Conservation (phyloP, 1,284 basidiomycete genomes). For the Ceratobasidium theobromae region DNA sequence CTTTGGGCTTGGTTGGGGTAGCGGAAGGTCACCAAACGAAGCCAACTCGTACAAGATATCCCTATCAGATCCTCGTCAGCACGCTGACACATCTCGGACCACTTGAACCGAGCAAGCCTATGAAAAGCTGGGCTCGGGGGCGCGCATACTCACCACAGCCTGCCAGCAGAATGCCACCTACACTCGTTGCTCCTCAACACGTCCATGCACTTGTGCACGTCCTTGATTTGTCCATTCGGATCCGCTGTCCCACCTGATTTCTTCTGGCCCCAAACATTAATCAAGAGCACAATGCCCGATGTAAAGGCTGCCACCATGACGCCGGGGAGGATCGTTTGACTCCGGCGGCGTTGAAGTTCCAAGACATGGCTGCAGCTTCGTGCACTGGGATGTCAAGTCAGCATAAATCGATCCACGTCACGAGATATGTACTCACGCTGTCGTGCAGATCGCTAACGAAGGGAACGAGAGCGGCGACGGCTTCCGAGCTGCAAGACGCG, state of each 20-base stretch:
- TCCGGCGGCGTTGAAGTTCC: conserved; percentile 53
- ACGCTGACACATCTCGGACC: conserved; percentile 13
- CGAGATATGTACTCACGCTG: conserved; percentile 48
- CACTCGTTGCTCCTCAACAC: conserved; percentile 57
- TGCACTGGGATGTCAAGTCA: conserved; percentile 44
- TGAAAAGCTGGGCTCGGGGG: conserved; percentile 5
- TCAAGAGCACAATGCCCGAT: conserved; percentile 64
- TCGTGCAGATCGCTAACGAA: conserved; percentile 80
- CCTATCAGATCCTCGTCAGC: conserved; percentile 44
- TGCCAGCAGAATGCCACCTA: conserved; percentile 54
- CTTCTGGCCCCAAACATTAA: conserved; percentile 74
- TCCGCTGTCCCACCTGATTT: conserved; percentile 58
- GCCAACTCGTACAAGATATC: conserved; percentile 69
- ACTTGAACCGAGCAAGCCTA: not conserved
- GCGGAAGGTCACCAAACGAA: conserved; percentile 62
- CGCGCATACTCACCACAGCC: conserved; percentile 45
- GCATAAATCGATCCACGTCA: not conserved
- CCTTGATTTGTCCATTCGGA: conserved; percentile 62
- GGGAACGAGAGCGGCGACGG: conserved; percentile 62
- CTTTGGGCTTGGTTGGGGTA: conserved; percentile 55
- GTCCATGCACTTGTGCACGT: conserved; percentile 70
- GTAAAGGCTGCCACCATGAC: conserved; percentile 53
- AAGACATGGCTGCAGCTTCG: conserved; percentile 74
- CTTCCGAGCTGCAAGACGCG: conserved; percentile 47
- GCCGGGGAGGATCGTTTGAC: conserved; percentile 35